Conservation (phyloP, 2,329 filamentous ascomycete genomes). For the Huntiella bhutanensis region DNA sequence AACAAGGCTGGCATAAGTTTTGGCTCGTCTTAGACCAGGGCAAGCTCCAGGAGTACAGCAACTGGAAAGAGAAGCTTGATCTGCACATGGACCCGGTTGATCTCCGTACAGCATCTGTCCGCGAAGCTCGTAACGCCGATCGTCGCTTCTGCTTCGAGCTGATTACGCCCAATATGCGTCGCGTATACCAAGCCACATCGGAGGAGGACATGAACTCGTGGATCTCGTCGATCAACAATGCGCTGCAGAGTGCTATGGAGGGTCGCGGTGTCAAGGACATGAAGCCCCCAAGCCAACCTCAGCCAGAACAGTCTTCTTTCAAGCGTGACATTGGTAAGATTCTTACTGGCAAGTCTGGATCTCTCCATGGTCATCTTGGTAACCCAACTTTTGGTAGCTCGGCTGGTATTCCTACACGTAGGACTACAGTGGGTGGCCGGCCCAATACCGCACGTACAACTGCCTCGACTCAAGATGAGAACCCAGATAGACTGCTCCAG, state of each 20-base stretch:
- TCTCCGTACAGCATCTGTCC: slow-evolving; percentile 85
- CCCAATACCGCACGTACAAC: slow-evolving; percentile 51
- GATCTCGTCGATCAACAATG: slow-evolving; percentile 94
- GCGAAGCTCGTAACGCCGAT: slow-evolving; percentile 86
- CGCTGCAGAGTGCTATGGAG: slow-evolving; percentile 87
- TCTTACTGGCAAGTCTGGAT: slow-evolving; percentile 77
- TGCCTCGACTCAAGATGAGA: slow-evolving; percentile 59
- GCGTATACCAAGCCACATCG: slow-evolving; percentile 92
- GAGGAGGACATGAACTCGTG: slow-evolving; percentile 97
- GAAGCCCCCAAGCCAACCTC: slow-evolving; percentile 18
- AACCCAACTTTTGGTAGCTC: slow-evolving; percentile 26
- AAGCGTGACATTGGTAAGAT: slow-evolving; percentile 82
- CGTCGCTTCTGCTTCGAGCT: slow-evolving; percentile 95
- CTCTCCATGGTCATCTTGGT: slow-evolving; percentile 35
- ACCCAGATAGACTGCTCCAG: slow-evolving; percentile 70
- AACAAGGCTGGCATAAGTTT: slow-evolving; percentile 99
- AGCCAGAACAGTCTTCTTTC: slow-evolving; percentile 30
- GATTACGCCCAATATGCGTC: slow-evolving; percentile 87
- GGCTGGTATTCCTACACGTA: slow-evolving; percentile 48
- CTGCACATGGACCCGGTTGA: slow-evolving; percentile 97
- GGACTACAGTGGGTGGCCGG: slow-evolving; percentile 80
- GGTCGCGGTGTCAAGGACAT: slow-evolving; percentile 44
- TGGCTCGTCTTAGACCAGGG: slow-evolving; percentile 98
- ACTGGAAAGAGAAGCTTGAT: slow-evolving; percentile 96
- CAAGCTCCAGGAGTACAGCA: slow-evolving; percentile 92